phyloP scores from a whole-genome alignment of 148 eudicot genomes.

The Rhododendron vialii region DNA sequence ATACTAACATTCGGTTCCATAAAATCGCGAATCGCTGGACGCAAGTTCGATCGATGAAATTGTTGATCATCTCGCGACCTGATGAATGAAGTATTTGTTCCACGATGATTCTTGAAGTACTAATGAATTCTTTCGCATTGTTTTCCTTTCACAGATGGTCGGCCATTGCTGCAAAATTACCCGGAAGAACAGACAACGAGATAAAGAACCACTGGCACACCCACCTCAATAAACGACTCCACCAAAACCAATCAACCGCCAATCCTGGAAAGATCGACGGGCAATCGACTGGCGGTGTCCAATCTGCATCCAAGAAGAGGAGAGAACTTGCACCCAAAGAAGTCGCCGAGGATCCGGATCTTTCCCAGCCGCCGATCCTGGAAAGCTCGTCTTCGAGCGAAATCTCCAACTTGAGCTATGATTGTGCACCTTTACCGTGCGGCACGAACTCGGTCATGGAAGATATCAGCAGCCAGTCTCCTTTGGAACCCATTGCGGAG shows the following conservation, averaged over 20 bases:
- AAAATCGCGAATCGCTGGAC: too few relatives aligned
- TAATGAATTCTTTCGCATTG: neutral
- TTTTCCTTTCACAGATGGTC: slow-evolving; percentile 33
- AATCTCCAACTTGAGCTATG: neutral
- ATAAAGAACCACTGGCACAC: slow-evolving; percentile 39
- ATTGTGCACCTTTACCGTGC: neutral
- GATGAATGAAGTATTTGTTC: neutral
- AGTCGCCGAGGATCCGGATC: neutral
- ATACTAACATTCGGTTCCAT: neutral
- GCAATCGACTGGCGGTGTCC: neutral
- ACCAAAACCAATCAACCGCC: neutral
- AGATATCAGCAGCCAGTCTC: neutral
- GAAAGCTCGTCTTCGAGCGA: neutral
- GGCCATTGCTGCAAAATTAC: slow-evolving; percentile 23
- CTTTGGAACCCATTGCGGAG: neutral
- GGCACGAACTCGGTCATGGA: neutral
- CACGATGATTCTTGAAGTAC: neutral
- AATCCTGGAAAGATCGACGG: neutral
- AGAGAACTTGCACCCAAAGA: neutral
- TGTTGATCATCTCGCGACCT: neutral
- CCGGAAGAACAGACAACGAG: slow-evolving; percentile 40
- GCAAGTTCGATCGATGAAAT: too few relatives aligned
- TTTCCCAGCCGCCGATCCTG: neutral
- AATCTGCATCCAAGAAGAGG: neutral
- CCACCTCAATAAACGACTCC: slow-evolving; percentile 21